Evolutionary conservation across 202 grass and related monocot species (phyloP).

Genomic region (Zoysia matrella): DNA sequence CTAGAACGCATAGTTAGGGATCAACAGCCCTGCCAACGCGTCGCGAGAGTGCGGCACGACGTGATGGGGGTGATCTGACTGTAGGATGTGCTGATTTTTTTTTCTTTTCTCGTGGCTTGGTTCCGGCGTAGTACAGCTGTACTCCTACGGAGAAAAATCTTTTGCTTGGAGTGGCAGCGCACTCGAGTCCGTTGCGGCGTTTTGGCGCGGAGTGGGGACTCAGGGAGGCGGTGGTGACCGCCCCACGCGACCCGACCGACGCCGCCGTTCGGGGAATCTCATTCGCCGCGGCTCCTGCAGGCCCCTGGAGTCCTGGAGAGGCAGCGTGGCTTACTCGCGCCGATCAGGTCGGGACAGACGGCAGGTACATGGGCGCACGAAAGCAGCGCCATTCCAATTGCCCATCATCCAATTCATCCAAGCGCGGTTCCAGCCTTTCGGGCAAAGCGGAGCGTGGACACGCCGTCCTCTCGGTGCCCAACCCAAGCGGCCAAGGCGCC

Average conservation of each 20-base stretch:
- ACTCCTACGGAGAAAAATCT: neutral
- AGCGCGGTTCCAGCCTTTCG: neutral
- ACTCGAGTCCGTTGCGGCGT: neutral
- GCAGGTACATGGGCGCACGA: neutral
- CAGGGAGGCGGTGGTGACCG: neutral
- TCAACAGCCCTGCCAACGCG: too few relatives aligned
- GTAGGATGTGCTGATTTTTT: too few relatives aligned
- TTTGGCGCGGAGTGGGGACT: neutral
- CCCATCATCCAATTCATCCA: too few relatives aligned
- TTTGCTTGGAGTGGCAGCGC: slow-evolving; percentile 4
- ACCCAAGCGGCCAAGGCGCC: too few relatives aligned
- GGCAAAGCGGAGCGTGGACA: neutral
- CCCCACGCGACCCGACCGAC: neutral
- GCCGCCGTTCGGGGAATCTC: slow-evolving; percentile 4
- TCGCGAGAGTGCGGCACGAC: too few relatives aligned
- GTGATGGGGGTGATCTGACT: too few relatives aligned
- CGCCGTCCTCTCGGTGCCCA: too few relatives aligned
- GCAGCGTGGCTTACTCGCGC: too few relatives aligned
- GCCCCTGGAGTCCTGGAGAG: too few relatives aligned
- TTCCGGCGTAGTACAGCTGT: too few relatives aligned
- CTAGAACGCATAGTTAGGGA: too few relatives aligned
- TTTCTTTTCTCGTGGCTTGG: too few relatives aligned
- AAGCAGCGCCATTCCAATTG: neutral
- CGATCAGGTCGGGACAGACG: neutral
- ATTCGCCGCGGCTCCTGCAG: neutral